phyloP scores from a whole-genome alignment of 2,329 filamentous ascomycete genomes.

The Tolypocladium ovalisporum region DNA sequence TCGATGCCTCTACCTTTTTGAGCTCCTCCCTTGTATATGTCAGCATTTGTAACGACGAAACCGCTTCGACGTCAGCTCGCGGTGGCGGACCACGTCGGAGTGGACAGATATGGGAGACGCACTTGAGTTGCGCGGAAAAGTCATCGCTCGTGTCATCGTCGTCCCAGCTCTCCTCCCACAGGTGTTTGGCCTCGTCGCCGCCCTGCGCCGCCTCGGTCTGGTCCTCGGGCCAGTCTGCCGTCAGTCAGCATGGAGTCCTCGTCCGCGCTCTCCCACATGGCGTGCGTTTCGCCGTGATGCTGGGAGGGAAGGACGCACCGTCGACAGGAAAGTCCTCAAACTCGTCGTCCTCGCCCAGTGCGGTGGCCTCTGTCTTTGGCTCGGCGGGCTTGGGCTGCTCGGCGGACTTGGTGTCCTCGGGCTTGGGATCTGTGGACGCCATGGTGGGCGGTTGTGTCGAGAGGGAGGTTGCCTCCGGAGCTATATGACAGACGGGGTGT shows the following conservation, averaged over 20 bases:
- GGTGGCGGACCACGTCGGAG: neutral
- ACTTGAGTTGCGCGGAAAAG: conserved; percentile 92
- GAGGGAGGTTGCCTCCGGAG: neutral
- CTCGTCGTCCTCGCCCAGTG: conserved; percentile 94
- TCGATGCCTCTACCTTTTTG: conserved; percentile 79
- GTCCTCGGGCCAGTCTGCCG: conserved; percentile 79
- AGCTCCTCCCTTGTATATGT: conserved; percentile 63
- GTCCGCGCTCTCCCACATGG: neutral
- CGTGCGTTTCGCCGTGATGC: no score
- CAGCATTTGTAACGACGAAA: no score
- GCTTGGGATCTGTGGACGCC: conserved; percentile 3
- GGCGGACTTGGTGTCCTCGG: conserved; percentile 16
- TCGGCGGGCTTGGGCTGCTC: conserved; percentile 11
- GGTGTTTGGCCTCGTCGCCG: conserved; percentile 58
- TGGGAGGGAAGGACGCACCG: conserved; percentile 41
- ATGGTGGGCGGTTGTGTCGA: neutral
- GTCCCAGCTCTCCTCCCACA: conserved; percentile 99
- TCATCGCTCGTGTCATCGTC: conserved; percentile 96
- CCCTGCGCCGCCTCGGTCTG: conserved; percentile 72
- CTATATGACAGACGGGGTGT: neutral
- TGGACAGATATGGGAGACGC: conserved; percentile 22
- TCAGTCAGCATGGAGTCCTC: neutral
- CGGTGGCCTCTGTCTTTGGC: conserved; percentile 34
- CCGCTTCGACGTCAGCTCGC: neutral
- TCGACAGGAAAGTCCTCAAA: conserved; percentile 98